Evolutionary conservation across 371 early-diverging fungal genomes (phyloP), one percentile per base, ranked within the genome.

Genomic region (Lichtheimia ornata): DNA sequence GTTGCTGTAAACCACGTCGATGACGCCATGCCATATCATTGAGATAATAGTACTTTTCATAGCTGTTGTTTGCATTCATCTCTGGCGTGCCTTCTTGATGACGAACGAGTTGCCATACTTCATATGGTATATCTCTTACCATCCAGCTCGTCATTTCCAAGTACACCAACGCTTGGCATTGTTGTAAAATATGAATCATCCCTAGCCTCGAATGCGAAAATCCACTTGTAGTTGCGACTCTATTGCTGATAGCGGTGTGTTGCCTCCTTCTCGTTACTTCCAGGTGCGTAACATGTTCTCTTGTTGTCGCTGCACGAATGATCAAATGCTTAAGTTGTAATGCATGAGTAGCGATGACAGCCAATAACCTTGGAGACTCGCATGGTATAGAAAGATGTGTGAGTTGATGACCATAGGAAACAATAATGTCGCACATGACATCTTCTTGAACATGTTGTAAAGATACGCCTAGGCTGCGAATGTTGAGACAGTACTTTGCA

Each of bases 121-220:
- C 53, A 1, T 51, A 52, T 3, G 78, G 78, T 0, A 77, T 66
- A 62, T 77, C 71, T 15, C 74, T 67, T 4, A 74, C 49, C 24
- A 73, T 65, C 78, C 78, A 77, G 28, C 71, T 67, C 2, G 64
- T 62, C 69, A 77, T 70, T 56, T 77, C 75, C 2, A 77, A 62
- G 18, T 54, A 67, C 11, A 20, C 59, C 11, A 77, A 44, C 2
- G 58, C 50, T 25, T 59, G 60, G 24, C 78, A 77, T 7, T 62
- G 59, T 7, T 61, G 61, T 12, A 77, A 56, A 4, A 77, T 53
- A 50, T 53, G 50, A 2, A 64, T 51, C 15, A 77, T 51, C 41
- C 61, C 62, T 50, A 56, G 44, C 40, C 54, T 25, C 20, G 40
- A 25, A 20, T 27, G 41, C 12, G 42, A 25, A 13, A 57, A 35